Conservation (phyloP, 139 green algal genomes). For the Chlamydomonas asymmetrica region DNA sequence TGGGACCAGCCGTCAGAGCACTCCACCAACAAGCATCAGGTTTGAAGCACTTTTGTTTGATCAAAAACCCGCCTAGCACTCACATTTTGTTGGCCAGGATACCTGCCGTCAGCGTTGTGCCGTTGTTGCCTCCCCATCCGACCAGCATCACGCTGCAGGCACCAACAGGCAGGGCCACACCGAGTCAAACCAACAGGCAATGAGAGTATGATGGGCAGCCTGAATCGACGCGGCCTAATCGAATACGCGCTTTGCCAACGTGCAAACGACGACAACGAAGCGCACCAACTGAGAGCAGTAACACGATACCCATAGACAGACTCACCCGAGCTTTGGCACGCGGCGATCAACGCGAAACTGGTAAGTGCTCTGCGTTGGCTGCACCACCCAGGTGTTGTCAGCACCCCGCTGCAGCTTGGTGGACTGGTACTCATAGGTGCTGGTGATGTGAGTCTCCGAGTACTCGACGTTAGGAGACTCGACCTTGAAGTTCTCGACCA, state of each 20-base stretch:
- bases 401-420: conserved; percentile 66
- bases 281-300: too few relatives aligned
- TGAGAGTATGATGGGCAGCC: background rate
- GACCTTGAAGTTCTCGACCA: conserved; percentile 88
- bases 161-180: background rate
- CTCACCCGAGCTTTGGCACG: conserved; percentile 97
- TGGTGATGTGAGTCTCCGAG: conserved; percentile 74
- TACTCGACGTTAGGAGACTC: conserved; percentile 86
- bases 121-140: conserved; percentile 98
- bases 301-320: too few relatives aligned
- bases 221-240: too few relatives aligned
- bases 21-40: too few relatives aligned
- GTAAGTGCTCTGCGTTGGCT: conserved; percentile 71
- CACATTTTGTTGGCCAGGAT: conserved; percentile 97
- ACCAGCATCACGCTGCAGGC: conserved; percentile 96
- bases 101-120: conserved; percentile 92
- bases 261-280: too few relatives aligned
- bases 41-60: too few relatives aligned
- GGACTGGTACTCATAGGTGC: conserved; percentile 86
- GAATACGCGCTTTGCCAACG: too few relatives aligned
- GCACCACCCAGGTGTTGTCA: conserved; percentile 77
- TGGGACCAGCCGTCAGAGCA: too few relatives aligned
- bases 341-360: conserved; percentile 82
- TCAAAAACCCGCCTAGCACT: too few relatives aligned
- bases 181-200: too few relatives aligned